These are phyloP conservation scores for Fusarium nisikadoi DNA, from an alignment of 2,329 filamentous ascomycete species.

Conservation along the genomic window DNA sequence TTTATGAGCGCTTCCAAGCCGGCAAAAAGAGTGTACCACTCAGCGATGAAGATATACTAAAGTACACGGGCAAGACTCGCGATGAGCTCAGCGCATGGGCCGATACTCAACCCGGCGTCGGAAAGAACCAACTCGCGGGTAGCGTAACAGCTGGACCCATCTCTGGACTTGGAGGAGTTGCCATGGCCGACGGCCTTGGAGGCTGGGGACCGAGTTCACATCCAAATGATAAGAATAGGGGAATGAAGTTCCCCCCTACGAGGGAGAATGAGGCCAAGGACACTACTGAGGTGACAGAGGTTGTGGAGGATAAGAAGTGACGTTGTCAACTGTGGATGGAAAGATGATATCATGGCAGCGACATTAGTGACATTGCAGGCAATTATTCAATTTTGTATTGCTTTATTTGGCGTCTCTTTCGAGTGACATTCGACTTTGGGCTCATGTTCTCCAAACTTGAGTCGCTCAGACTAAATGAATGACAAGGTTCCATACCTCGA, in stretches of 20 bases:
- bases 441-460: not conserved
- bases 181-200: constrained; percentile 46
- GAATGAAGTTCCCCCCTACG: constrained; percentile 52
- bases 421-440: not conserved
- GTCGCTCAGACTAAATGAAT: constrained; percentile 18
- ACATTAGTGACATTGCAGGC: not conserved
- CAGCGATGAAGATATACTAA: constrained; percentile 53
- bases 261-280: not conserved
- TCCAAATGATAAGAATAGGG: constrained; percentile 42
- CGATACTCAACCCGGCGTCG: constrained; percentile 53
- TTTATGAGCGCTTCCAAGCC: constrained; percentile 49
- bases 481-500: constrained; percentile 17
- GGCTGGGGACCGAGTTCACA: constrained; percentile 50
- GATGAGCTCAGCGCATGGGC: constrained; percentile 52
- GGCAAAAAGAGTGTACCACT: constrained; percentile 47
- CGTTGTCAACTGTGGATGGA: not conserved
- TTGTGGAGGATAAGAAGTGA: constrained; percentile 4
- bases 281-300: not conserved
- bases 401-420: not conserved
- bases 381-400: not conserved
- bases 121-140: constrained; percentile 53
- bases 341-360: not conserved
- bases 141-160: constrained; percentile 45
- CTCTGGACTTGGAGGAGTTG: constrained; percentile 46
- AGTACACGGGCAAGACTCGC: constrained; percentile 55